phyloP scores from a whole-genome alignment of 1,284 basidiomycete genomes.

The Ganoderma lingzhi region DNA sequence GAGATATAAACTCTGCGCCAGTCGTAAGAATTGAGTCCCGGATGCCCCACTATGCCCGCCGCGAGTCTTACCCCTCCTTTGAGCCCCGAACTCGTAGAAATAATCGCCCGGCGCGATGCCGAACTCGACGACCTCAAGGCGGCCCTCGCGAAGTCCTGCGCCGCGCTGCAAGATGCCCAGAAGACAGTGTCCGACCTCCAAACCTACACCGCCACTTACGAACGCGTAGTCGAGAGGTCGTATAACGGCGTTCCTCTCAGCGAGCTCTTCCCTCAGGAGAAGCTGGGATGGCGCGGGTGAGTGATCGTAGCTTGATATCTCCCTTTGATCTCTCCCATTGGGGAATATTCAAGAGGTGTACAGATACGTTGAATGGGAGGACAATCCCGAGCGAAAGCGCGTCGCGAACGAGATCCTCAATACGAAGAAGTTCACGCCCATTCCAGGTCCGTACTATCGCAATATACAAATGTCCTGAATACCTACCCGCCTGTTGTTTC shows the following conservation, averaged over 20 bases:
- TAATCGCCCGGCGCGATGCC: neutral
- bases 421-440: constrained; percentile 50
- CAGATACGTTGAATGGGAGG: constrained; percentile 60
- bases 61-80: neutral
- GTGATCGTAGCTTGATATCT: constrained; percentile 9
- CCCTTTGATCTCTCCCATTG: neutral
- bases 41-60: neutral
- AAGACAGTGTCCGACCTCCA: constrained; percentile 1
- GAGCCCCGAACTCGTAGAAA: neutral
- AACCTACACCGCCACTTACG: constrained; percentile 1
- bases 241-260: constrained; percentile 30
- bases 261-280: constrained; percentile 46
- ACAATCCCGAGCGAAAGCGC: constrained; percentile 52
- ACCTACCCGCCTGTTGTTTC: neutral
- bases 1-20: neutral
- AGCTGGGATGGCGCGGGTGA: constrained; percentile 46
- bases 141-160: constrained; percentile 2
- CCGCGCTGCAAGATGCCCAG: neutral
- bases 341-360: neutral
- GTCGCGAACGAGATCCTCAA: constrained; percentile 50
- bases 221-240: constrained; percentile 10
- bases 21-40: neutral
- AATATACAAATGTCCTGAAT: neutral
- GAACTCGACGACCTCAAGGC: constrained; percentile 2
- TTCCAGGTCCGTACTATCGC: constrained; percentile 46